Evolutionary conservation across 2,329 filamentous ascomycete genomes (phyloP), one percentile per base, ranked within the genome.

Genomic region (Pyricularia grisea): DNA sequence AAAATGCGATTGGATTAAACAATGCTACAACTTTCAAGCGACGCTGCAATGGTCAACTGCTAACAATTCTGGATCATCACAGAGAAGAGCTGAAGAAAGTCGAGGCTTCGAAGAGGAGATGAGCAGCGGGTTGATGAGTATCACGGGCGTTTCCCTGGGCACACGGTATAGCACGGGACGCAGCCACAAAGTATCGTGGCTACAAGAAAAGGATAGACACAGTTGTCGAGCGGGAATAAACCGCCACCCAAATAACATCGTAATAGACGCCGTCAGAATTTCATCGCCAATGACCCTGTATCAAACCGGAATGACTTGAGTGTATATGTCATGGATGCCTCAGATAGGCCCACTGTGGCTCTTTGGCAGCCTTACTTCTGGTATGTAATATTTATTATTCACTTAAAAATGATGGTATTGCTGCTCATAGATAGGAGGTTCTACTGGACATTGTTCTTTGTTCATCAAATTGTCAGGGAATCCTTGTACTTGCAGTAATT

Each of bases 21-120:
- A 7, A 6, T n/a, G 42, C 5, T 9, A 20, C 5, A 50, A 9
- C 6, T 11, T 6, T 50, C n/a, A 20, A n/a, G 17, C 20, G 10
- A 50, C 6, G 42, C 2, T 6, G 42, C 42, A n/a, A n/a, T 50
- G 20, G 20, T 50, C 42, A 20, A 50, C 14, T n/a, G n/a, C 42
- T 50, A 50, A 50, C 42, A 11, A n/a, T 61, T 55, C 61, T 36
- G 36, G 64, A 50, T 67, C 12, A 28, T 60, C 42, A 50, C 72
- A 94, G 91, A 82, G 92, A 97, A 80, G 94, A 98, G 80, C 82
- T 97, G 73, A 96, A 96, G 86, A 97, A 97, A 82, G 92, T 97
- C 76, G 92, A 95, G 78, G 86, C 89, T 60, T 84, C 87, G 71
- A 92, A 92, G 82, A 50, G 66, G 25, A 60, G 66, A 67, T 67